Evolutionary conservation across 78 protist genomes (phyloP), one percentile per base, ranked within the genome.

Genomic region (Dictyostelium brefeldianum): DNA sequence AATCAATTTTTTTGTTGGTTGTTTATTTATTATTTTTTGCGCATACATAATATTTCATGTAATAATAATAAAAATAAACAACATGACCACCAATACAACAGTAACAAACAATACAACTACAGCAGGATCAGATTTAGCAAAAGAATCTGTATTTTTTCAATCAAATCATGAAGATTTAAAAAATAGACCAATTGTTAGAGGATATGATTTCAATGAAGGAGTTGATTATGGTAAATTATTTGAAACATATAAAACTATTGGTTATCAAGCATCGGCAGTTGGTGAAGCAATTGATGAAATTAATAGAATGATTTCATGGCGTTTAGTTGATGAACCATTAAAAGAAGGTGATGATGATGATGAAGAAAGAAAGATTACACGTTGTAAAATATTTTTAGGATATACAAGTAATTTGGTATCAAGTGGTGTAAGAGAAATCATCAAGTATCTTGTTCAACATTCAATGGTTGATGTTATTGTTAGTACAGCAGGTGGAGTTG

Each of bases 401-500:
- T 99, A 96, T 98, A 99, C 99, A 0, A 97, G 99, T 53, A 99
- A 99, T 89, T 84, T 99, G 73, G 96, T 99, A 51, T 98, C 99
- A 4, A 92, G 97, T 18, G 99, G 99, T 31, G 64, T 98, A 17
- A 89, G 99, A 41, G 99, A 99, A 81, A 82, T 91, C 25, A 85
- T 99, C 78, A 90, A 97, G 22, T 98, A 84, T 83, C 91, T 99
- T 22, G 98, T 80, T 31, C 79, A 98, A 90, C 90, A 97, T 79
- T 65, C 62, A 0, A 57, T 97, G 96, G 98, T 96, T 47, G 89
- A 82, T 83, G 95, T 89, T 48, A 81, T 99, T 31, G 99, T 99
- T n/a, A 22, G 99, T 0, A 97, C 99, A 0, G 99, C 99, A 0
- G 99, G 99, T 14, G 99, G 99, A 41, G 70, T 99, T 14, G 99